Conservation (phyloP, 495 filamentous ascomycete species). For the Sabuloglossum arenarium region DNA sequence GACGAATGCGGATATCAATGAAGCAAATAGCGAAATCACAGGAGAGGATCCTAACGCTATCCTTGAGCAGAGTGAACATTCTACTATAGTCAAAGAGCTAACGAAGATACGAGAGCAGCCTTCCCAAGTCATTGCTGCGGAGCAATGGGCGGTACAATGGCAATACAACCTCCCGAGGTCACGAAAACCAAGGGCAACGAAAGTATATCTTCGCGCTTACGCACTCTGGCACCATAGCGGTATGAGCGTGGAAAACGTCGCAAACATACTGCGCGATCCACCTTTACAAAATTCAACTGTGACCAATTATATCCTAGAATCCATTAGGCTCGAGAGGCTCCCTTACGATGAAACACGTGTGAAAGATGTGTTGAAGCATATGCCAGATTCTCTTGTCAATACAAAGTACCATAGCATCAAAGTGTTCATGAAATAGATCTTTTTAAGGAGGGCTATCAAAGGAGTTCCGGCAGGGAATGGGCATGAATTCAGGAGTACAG, state of each 20-base stretch:
- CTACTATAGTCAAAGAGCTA: neutral
- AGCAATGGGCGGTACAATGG: constrained; percentile 16
- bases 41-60: no score
- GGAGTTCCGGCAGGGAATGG: neutral
- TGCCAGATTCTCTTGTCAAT: neutral
- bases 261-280: constrained; percentile 29
- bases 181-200: constrained; percentile 8
- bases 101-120: neutral
- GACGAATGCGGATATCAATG: neutral
- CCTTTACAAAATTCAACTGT: constrained; percentile 31
- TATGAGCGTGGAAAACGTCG: constrained; percentile 23
- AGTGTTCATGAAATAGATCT: neutral
- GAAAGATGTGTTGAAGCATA: constrained; percentile 12
- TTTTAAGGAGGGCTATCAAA: neutral
- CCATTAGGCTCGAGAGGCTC: constrained; percentile 21
- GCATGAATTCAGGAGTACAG: no score
- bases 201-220: constrained; percentile 32
- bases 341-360: constrained; percentile 19
- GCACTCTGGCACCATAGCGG: constrained; percentile 32
- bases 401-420: neutral
- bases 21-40: neutral
- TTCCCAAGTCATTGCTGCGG: constrained; percentile 18
- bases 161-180: constrained; percentile 10
- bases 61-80: neutral
- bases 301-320: constrained; percentile 25